Base-by-base conservation (phyloP, 1,139 yeast species). In the Geotrichum reessii region DNA sequence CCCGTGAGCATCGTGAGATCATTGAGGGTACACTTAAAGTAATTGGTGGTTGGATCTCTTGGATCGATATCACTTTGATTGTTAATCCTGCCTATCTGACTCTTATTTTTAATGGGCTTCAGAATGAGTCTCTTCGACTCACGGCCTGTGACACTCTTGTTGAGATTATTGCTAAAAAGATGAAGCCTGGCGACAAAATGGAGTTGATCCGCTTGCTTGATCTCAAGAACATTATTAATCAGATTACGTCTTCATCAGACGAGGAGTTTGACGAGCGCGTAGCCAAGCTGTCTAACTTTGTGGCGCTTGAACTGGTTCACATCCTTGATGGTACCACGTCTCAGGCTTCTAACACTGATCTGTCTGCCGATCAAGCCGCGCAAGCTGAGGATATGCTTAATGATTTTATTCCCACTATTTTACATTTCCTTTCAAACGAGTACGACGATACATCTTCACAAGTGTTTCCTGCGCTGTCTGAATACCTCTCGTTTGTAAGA, bases 41-140 rank as follows among this genome's bases (percentile, higher is more conserved):
- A 58, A 81, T 93, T 58, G 98, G 97, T 7, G 84, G 84, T 24
- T 93, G 87, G 79, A 88, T 91, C 33, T 86, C 91, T 33, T 93
- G 99, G 99, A 90, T 92, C 73, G 98, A 95, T 68, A 88, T 93
- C 63, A 78, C 85, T 33, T 76, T 93, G 63, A 85, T 93, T 62
- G 82, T 92, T 42, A 83, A 84, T 56, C 81, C 85, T 21, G 81
- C 82, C 50, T 86, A 83, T 66, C 78, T 91, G 65, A 77, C 78
- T 53, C 71, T 82, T 54, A 80, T 93, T 51, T 84, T 85, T 65
- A 82, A 81, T 61, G 85, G 82, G 67, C 77, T 92, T 63, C 76
- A 81, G 25, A 21, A 27, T 2, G 49, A 51, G 21, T 19, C 46
- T 5, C 56, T 53, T 9, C 81, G 87, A 63, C 77, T 81, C 53